Percentiles rank a stretch among this genome's conserved stretches.
Evolutionary conservation across 345 rosid genomes (phyloP).

Genomic region (Aurinia saxatilis): DNA sequence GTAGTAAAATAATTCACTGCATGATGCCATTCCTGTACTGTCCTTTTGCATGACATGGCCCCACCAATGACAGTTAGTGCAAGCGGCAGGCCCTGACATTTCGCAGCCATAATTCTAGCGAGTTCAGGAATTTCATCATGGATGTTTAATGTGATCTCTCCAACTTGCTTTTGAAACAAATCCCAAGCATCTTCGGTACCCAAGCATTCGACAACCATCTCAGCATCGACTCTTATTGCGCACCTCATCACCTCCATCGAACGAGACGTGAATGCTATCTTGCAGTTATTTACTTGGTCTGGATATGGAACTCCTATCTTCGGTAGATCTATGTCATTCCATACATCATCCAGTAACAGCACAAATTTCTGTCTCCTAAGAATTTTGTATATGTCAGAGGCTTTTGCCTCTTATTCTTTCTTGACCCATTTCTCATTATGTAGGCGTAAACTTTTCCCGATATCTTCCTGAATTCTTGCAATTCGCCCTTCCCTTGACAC

Average conservation of each 20-base stretch:
- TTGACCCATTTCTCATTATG: neutral
- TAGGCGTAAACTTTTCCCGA: neutral
- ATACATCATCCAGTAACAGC: neutral
- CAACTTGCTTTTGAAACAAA: neutral
- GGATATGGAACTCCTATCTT: neutral
- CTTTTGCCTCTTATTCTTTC: neutral
- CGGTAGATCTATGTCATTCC: neutral
- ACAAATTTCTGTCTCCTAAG: neutral
- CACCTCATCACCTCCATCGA: neutral
- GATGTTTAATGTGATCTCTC: neutral
- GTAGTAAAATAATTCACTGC: constrained; percentile 17
- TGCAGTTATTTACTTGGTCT: neutral
- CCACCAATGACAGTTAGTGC: constrained; percentile 26
- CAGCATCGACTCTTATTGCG: neutral
- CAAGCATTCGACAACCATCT: neutral
- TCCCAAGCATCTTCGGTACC: neutral
- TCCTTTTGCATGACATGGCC: constrained; percentile 24
- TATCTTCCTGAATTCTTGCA: neutral
- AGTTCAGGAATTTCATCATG: constrained; percentile 11
- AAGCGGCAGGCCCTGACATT: constrained; percentile 32
- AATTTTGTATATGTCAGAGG: neutral
- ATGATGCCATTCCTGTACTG: constrained; percentile 20
- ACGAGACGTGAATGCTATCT: neutral
- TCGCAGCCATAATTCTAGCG: constrained; percentile 7
- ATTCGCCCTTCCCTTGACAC: neutral